Evolutionary conservation across 306 rosid species (phyloP).

Genomic region (Vicia villosa): DNA sequence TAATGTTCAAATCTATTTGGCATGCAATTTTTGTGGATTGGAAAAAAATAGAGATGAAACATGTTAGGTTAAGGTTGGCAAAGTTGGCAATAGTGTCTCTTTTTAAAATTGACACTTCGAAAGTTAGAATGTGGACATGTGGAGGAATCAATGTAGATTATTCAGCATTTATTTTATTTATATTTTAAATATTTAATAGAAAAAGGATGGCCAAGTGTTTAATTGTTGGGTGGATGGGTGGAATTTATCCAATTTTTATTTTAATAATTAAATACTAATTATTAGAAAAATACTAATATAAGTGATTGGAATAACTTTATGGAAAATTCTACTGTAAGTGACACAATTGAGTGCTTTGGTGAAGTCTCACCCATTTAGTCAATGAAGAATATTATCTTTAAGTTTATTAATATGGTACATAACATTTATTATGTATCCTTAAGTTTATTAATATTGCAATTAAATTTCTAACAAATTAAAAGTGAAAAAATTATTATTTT

Average conservation of each 20-base stretch:
- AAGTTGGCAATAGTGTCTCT: slow-evolving; percentile 26
- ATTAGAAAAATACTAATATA: too few species aligned
- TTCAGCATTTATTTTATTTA: slow-evolving; percentile 38
- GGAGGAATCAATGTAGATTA: slow-evolving; percentile 25
- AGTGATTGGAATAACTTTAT: too few species aligned
- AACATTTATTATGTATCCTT: too few species aligned
- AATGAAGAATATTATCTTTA: too few species aligned
- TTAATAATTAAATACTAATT: too few species aligned
- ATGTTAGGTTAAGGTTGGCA: slow-evolving; percentile 21
- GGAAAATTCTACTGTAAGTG: too few species aligned
- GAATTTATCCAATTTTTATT: background rate
- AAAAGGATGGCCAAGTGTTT: slow-evolving; percentile 27
- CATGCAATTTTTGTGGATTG: background rate
- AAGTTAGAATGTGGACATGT: slow-evolving; percentile 32
- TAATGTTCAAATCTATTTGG: slow-evolving; percentile 2
- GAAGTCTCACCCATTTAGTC: too few species aligned
- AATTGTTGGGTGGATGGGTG: slow-evolving; percentile 7
- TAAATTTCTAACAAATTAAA: too few species aligned
- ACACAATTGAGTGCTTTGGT: too few species aligned
- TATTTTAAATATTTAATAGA: background rate
- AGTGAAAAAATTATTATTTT: too few species aligned
- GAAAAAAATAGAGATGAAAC: background rate
- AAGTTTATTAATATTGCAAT: too few species aligned
- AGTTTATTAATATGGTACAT: too few species aligned
- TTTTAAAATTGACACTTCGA: slow-evolving; percentile 26